Percentiles rank a stretch among this genome's conserved stretches.
Conservation (phyloP, 768 basidiomycete species). For the Leccinum uliginosum region DNA sequence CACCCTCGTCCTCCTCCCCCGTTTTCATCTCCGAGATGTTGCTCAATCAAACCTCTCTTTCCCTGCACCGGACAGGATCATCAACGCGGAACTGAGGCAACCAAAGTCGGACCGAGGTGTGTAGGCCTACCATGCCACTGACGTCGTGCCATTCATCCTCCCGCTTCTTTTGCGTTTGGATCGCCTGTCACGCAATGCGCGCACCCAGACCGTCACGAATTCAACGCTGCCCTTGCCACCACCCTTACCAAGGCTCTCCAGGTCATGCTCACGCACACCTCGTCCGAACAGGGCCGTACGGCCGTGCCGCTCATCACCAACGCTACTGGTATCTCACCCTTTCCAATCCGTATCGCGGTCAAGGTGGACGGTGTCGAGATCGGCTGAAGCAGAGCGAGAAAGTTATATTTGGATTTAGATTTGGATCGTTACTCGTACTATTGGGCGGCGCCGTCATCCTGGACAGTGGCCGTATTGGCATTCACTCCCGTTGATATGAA, state of each 20-base stretch:
- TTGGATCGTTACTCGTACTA: background rate
- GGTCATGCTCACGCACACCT: slow-evolving; percentile 72
- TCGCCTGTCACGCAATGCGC: background rate
- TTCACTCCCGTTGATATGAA: background rate
- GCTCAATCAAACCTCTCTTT: background rate
- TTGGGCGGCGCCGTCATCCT: background rate
- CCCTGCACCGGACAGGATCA: slow-evolving; percentile 45
- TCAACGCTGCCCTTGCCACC: slow-evolving; percentile 53
- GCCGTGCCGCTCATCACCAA: slow-evolving; percentile 81
- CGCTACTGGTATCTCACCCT: slow-evolving; percentile 71
- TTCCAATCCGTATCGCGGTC: slow-evolving; percentile 68
- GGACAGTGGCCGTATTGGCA: background rate
- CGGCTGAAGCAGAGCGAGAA: slow-evolving; percentile 23
- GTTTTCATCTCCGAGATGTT: background rate
- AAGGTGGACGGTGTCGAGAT: slow-evolving; percentile 66
- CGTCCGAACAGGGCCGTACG: slow-evolving; percentile 69
- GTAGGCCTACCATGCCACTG: background rate
- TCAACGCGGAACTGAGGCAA: slow-evolving; percentile 77
- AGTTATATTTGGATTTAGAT: too few relatives aligned
- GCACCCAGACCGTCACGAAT: slow-evolving; percentile 44
- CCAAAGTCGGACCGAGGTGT: slow-evolving; percentile 64
- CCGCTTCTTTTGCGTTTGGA: background rate
- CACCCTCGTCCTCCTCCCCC: background rate
- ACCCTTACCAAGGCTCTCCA: slow-evolving; percentile 64
- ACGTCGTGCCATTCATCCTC: background rate